These are phyloP conservation scores for Apiotrichum laibachii DNA, from an alignment of 1,284 basidiomycete genomes.

Conservation along the genomic window DNA sequence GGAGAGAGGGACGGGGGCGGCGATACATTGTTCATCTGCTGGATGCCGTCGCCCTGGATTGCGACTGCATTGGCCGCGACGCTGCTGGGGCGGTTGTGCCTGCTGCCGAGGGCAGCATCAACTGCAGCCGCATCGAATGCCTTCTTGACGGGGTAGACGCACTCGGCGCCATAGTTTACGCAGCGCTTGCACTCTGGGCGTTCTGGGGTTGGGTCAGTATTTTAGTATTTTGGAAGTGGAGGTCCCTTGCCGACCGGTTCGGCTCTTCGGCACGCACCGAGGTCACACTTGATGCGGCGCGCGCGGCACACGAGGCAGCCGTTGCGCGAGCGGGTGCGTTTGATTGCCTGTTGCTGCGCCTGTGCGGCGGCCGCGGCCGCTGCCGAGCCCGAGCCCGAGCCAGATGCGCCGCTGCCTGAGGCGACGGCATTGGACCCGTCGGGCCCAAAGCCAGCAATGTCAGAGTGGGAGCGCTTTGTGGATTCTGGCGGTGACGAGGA, in stretches of 20 bases:
- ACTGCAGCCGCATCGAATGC: slow-evolving; percentile 31
- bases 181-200: slow-evolving; percentile 15
- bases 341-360: slow-evolving; percentile 1
- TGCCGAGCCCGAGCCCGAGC: not conserved
- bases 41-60: slow-evolving; percentile 3
- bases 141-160: slow-evolving; percentile 40
- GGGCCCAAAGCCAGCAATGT: not conserved
- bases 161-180: slow-evolving; percentile 31
- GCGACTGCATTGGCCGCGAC: slow-evolving; percentile 17
- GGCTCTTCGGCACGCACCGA: slow-evolving; percentile 26
- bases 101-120: slow-evolving; percentile 24
- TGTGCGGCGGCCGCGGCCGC: not conserved
- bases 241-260: slow-evolving; percentile 20
- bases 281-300: slow-evolving; percentile 40
- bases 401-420: not conserved
- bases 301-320: slow-evolving; percentile 42
- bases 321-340: slow-evolving; percentile 27
- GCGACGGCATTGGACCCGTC: slow-evolving; percentile 1
- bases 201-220: slow-evolving; percentile 1
- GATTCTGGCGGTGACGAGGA: not conserved
- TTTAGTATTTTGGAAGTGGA: not conserved
- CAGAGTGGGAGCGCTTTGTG: not conserved
- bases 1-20: slow-evolving; percentile 2
- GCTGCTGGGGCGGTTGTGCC: slow-evolving; percentile 26
- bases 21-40: slow-evolving; percentile 3